These are phyloP conservation scores for Blastobotrys peoriensis DNA, from an alignment of 805 yeast genomes.

Conservation along the genomic window DNA sequence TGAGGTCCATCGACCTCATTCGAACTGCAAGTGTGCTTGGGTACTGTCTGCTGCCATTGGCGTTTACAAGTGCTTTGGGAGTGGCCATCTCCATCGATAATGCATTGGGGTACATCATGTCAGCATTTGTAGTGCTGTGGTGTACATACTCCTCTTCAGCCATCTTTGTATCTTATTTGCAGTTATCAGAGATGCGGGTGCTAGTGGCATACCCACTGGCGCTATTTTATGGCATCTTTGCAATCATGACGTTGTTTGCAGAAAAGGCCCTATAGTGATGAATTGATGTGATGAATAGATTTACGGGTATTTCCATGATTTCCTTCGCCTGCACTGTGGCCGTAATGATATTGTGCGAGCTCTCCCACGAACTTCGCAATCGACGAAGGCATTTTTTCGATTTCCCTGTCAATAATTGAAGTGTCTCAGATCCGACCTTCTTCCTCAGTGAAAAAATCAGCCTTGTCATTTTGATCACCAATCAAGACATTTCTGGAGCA, in stretches of 20 bases:
- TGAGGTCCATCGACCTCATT: constrained; percentile 38
- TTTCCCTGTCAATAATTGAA: too few relatives aligned
- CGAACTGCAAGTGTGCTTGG: constrained; percentile 91
- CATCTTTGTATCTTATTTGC: constrained; percentile 79
- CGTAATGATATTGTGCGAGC: too few relatives aligned
- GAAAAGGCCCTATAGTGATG: constrained; percentile 25
- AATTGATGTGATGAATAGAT: too few relatives aligned
- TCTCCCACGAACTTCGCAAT: too few relatives aligned
- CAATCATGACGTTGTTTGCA: constrained; percentile 89
- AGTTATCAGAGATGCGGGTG: constrained; percentile 76
- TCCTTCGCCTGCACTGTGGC: too few relatives aligned
- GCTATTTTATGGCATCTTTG: constrained; percentile 88
- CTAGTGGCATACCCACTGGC: constrained; percentile 90
- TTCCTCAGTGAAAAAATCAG: too few relatives aligned
- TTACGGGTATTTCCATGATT: too few relatives aligned
- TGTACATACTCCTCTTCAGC: constrained; percentile 92
- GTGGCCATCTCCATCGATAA: constrained; percentile 66
- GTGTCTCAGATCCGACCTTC: too few relatives aligned
- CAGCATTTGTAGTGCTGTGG: constrained; percentile 72
- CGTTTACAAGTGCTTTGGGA: constrained; percentile 65
- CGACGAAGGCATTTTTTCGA: too few relatives aligned
- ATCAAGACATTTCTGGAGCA: too few relatives aligned
- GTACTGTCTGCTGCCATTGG: constrained; percentile 87
- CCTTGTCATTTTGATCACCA: too few relatives aligned
- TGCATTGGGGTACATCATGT: constrained; percentile 61